phyloP scores from a whole-genome alignment of 768 basidiomycete genomes.

The Butyriboletus loyo region DNA sequence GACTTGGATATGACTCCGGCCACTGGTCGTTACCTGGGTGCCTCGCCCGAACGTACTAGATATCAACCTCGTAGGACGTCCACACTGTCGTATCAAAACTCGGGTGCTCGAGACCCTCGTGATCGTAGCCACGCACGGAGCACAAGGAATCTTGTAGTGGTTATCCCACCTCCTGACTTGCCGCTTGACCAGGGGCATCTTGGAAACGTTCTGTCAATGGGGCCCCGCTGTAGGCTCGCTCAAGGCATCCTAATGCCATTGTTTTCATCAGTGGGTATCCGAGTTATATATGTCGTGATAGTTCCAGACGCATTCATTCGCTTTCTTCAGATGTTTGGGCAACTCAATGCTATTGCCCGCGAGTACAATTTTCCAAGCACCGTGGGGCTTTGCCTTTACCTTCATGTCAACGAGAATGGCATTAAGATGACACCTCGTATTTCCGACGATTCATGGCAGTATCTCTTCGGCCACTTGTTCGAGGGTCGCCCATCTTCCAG shows the following conservation, averaged over 20 bases:
- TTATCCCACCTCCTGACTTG: slow-evolving; percentile 61
- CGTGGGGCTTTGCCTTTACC: slow-evolving; percentile 74
- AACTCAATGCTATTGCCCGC: slow-evolving; percentile 73
- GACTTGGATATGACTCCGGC: slow-evolving; percentile 15
- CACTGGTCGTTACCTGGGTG: neutral
- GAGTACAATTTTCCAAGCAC: slow-evolving; percentile 82
- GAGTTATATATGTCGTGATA: neutral
- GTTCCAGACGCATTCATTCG: neutral
- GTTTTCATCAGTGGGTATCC: slow-evolving; percentile 57
- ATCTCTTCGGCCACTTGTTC: slow-evolving; percentile 64
- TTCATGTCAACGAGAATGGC: slow-evolving; percentile 59
- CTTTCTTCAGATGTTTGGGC: slow-evolving; percentile 61
- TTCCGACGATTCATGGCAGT: slow-evolving; percentile 74
- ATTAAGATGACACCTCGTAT: slow-evolving; percentile 62
- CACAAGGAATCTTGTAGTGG: slow-evolving; percentile 58
- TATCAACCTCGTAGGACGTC: slow-evolving; percentile 43
- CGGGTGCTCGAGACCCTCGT: slow-evolving; percentile 42
- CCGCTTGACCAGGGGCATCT: slow-evolving; percentile 56
- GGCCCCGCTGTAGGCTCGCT: slow-evolving; percentile 57
- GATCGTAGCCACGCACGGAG: slow-evolving; percentile 38
- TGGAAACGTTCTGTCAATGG: slow-evolving; percentile 55
- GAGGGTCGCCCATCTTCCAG: slow-evolving; percentile 38
- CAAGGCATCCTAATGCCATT: slow-evolving; percentile 75
- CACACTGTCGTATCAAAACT: slow-evolving; percentile 54
- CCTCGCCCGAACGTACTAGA: slow-evolving; percentile 10